phyloP scores from a whole-genome alignment of 2,329 filamentous ascomycete species.

The Sarocladium oryzae region DNA sequence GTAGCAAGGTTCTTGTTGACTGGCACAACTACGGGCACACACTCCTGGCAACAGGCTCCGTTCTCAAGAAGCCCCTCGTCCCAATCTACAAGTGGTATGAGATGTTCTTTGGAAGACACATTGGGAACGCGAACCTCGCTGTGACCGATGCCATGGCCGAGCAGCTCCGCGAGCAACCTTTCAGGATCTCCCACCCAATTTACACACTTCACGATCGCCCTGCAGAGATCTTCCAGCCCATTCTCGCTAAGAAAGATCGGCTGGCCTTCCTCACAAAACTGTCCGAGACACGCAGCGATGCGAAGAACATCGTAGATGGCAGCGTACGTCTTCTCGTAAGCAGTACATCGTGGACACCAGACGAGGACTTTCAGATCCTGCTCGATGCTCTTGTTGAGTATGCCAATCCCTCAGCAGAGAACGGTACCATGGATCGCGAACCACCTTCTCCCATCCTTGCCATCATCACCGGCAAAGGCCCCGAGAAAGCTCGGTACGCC shows the following conservation, averaged over 20 bases:
- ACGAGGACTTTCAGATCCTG: slow-evolving; percentile 88
- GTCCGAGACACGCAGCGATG: slow-evolving; percentile 55
- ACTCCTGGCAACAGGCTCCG: slow-evolving; percentile 61
- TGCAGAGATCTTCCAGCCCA: slow-evolving; percentile 71
- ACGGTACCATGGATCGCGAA: slow-evolving; percentile 32
- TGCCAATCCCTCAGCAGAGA: slow-evolving; percentile 36
- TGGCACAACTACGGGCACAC: slow-evolving; percentile 99
- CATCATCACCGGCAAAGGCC: slow-evolving; percentile 92
- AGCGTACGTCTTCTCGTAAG: slow-evolving; percentile 70
- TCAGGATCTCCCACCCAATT: slow-evolving; percentile 58
- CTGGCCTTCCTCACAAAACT: slow-evolving; percentile 57
- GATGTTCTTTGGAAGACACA: slow-evolving; percentile 58
- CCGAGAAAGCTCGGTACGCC: slow-evolving; percentile 72
- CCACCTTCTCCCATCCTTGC: slow-evolving; percentile 63
- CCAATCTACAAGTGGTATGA: slow-evolving; percentile 73
- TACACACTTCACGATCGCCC: slow-evolving; percentile 81
- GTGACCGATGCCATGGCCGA: slow-evolving; percentile 85
- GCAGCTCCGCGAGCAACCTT: slow-evolving; percentile 58
- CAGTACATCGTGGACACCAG: slow-evolving; percentile 94
- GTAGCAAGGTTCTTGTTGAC: slow-evolving; percentile 80
- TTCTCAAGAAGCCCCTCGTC: slow-evolving; percentile 67
- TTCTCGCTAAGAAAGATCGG: slow-evolving; percentile 41
- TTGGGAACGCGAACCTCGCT: slow-evolving; percentile 68
- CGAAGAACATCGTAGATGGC: slow-evolving; percentile 50
- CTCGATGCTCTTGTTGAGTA: slow-evolving; percentile 77